Base-by-base conservation (phyloP, 2,329 filamentous ascomycete species). In the Venturia aucupariae region DNA sequence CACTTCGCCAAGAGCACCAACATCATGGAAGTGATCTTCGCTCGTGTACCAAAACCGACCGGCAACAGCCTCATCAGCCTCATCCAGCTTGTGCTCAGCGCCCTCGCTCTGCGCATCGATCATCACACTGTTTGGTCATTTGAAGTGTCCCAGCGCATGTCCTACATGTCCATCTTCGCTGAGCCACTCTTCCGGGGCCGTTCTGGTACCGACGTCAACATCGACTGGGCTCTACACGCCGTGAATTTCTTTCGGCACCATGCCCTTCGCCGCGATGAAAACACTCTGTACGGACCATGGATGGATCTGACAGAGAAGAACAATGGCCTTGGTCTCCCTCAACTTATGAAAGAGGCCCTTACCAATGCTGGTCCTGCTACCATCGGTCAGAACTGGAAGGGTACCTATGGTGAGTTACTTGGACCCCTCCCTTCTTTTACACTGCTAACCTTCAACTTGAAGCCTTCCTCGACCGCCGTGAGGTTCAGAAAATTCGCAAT, bases 241-340 rank as follows among this genome's bases (percentile, higher is more conserved):
- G 69, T 80, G 54, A 82, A 82, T 66, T 84, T 83, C 74, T 84
- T 83, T 73, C 78, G 78, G 57, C 77, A 78, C 60, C 80, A 84
- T 66, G 76, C 83, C 69, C 75, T 75, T 48, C 69, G 69, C 8
- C 59, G 71, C 10, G 72, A 72, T 3, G 74, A 77, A n/a, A 68
- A 70, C 27, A 73, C 77, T 0, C 70, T 82, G 3, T 72, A 69
- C 59, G 63, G 71, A 10, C 70, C 71, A 2, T 78, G 78, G 67
- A 63, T 67, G 6, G 69, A 72, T 3, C 72, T 64, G 15, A 38
- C 38, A 2, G 38, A 60, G 19, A 17, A 44, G 6, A 35, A 82
- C 8, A 68, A 72, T 1, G 57, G 60, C 0, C 55, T 69, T 27
- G 73, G 81, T 54, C 73, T 70, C 62, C 80, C 80, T 15, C 74